These are phyloP conservation scores for Penicillium desertorum DNA, from an alignment of 495 filamentous ascomycete genomes.

Conservation along the genomic window DNA sequence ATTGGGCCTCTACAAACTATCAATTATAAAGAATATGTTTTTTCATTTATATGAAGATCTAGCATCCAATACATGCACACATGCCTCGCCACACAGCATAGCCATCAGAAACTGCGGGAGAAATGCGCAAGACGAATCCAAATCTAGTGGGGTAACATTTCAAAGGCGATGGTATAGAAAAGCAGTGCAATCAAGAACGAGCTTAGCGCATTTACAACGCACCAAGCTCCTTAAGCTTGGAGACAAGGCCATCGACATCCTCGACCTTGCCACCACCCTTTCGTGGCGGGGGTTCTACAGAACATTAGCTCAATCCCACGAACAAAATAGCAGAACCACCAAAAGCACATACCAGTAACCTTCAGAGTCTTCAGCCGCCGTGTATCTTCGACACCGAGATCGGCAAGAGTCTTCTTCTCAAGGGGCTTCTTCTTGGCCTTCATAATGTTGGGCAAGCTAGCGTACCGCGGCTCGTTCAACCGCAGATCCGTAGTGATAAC, in stretches of 20 bases:
- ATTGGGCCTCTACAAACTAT: neutral
- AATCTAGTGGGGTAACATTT: slow-evolving; percentile 22
- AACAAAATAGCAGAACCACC: slow-evolving; percentile 6
- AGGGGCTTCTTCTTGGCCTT: slow-evolving; percentile 99
- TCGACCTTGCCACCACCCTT: slow-evolving; percentile 96
- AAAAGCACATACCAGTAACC: slow-evolving; percentile 66
- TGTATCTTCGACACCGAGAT: slow-evolving; percentile 72
- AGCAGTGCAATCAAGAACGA: slow-evolving; percentile 16
- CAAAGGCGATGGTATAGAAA: slow-evolving; percentile 31
- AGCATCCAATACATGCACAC: slow-evolving; percentile 7
- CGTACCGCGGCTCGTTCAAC: slow-evolving; percentile 93
- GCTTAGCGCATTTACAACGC: slow-evolving; percentile 60
- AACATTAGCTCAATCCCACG: slow-evolving; percentile 26
- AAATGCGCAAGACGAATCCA: slow-evolving; percentile 9
- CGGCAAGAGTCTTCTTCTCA: slow-evolving; percentile 81
- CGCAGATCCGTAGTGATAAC: slow-evolving; percentile 93
- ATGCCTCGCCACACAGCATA: slow-evolving; percentile 11
- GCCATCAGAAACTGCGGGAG: slow-evolving; percentile 11
- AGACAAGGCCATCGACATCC: slow-evolving; percentile 89
- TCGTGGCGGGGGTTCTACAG: slow-evolving; percentile 77
- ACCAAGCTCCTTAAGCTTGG: slow-evolving; percentile 91
- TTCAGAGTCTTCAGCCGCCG: slow-evolving; percentile 82
- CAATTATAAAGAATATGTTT: neutral
- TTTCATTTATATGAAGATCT: slow-evolving; percentile 9
- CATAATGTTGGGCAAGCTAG: slow-evolving; percentile 97